Evolutionary conservation across 371 early-diverging fungal genomes (phyloP).

Genomic region (Haplosporangium sp.): DNA sequence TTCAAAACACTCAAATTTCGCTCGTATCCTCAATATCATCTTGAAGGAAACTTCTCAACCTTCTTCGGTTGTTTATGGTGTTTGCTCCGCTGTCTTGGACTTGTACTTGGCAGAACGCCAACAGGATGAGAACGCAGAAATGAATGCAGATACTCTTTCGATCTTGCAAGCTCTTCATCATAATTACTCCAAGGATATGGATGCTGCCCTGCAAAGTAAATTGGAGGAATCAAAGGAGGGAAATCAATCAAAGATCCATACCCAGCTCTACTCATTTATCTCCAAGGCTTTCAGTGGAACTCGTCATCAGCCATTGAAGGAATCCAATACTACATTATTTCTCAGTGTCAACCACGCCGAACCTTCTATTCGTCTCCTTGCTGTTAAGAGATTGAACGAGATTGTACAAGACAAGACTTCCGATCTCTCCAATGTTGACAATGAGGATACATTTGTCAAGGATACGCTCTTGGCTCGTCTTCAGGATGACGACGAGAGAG

Average conservation of each 20-base stretch:
- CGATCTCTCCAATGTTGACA: conserved; percentile 30
- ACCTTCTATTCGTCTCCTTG: conserved; percentile 69
- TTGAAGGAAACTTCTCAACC: conserved; percentile 61
- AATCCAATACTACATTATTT: conserved; percentile 77
- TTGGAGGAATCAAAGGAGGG: conserved; percentile 52
- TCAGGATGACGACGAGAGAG: conserved; percentile 61
- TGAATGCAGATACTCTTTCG: conserved; percentile 44
- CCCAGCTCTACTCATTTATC: conserved; percentile 69
- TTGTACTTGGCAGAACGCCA: conserved; percentile 56
- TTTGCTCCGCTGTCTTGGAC: conserved; percentile 60
- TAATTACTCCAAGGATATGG: conserved; percentile 67
- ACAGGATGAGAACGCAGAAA: conserved; percentile 28
- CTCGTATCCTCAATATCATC: conserved; percentile 58
- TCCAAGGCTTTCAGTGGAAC: conserved; percentile 73
- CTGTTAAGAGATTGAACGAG: conserved; percentile 68
- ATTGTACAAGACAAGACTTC: conserved; percentile 60
- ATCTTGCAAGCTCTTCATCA: conserved; percentile 67
- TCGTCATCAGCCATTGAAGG: conserved; percentile 70
- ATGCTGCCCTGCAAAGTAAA: conserved; percentile 62
- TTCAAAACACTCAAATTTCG: conserved; percentile 41
- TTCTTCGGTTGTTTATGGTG: conserved; percentile 56
- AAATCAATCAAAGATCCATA: conserved; percentile 44
- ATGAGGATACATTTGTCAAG: conserved; percentile 58
- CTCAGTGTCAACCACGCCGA: conserved; percentile 79
- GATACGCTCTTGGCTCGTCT: conserved; percentile 67